These are phyloP conservation scores for Pterocarpus macrocarpus DNA, from an alignment of 306 rosid species.

Conservation along the genomic window DNA sequence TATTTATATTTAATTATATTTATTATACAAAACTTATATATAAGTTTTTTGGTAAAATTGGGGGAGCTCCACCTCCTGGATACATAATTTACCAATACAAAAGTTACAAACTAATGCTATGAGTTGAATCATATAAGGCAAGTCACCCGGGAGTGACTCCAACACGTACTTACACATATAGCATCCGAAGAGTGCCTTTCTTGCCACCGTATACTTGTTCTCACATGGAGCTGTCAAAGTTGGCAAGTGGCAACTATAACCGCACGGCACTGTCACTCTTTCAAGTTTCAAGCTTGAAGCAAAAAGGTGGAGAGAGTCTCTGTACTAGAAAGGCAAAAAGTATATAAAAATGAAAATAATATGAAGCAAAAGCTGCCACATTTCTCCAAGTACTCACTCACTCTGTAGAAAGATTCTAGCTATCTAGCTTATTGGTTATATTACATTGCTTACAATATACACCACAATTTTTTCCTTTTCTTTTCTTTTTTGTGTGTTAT, in stretches of 20 bases:
- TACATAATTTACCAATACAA: too few species aligned
- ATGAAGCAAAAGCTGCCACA: constrained; percentile 31
- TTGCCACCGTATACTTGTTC: constrained; percentile 47
- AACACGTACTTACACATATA: constrained; percentile 26
- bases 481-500: background rate
- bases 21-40: too few species aligned
- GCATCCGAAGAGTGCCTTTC: constrained; percentile 44
- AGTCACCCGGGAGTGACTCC: constrained; percentile 23
- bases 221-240: constrained; percentile 46
- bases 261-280: constrained; percentile 51
- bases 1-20: too few species aligned
- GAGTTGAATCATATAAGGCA: constrained; percentile 7
- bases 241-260: constrained; percentile 37
- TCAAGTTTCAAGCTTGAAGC: constrained; percentile 46
- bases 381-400: background rate
- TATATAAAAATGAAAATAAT: background rate
- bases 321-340: background rate
- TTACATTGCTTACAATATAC: background rate
- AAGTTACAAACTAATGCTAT: background rate
- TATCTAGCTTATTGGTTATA: background rate
- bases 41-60: too few species aligned
- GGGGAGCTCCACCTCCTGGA: too few species aligned
- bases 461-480: background rate
- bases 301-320: constrained; percentile 45
- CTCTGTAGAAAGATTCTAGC: background rate